Conservation (phyloP, 805 yeast genomes). For the Priceomyces melissophilus region DNA sequence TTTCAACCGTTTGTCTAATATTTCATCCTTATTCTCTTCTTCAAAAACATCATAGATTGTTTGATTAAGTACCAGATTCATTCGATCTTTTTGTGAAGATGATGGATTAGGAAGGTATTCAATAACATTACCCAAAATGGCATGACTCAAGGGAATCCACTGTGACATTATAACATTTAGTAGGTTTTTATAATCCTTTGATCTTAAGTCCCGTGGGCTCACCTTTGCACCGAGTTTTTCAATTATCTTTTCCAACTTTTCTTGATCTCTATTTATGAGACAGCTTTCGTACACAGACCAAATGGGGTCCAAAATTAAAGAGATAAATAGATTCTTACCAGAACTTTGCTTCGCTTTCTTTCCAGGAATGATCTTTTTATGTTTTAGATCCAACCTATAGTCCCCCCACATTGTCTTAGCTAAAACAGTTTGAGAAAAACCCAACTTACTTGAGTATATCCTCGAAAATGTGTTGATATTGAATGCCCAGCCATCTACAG, state of each 20-base stretch:
- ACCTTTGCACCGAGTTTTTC: constrained; percentile 65
- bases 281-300: constrained; percentile 87
- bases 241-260: constrained; percentile 71
- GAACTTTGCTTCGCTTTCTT: constrained; percentile 58
- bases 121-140: constrained; percentile 78
- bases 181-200: constrained; percentile 69
- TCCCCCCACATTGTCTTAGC: constrained; percentile 96
- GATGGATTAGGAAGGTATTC: constrained; percentile 83
- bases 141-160: constrained; percentile 91
- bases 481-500: constrained; percentile 98
- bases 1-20: constrained; percentile 46
- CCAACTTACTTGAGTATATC: constrained; percentile 78
- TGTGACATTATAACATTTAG: constrained; percentile 74
- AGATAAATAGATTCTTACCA: constrained; percentile 77
- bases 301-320: constrained; percentile 79
- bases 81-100: constrained; percentile 67
- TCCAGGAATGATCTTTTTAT: constrained; percentile 72
- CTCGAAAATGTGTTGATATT: constrained; percentile 84
- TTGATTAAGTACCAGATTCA: constrained; percentile 57
- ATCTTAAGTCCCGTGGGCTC: constrained; percentile 68
- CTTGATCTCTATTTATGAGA: constrained; percentile 60
- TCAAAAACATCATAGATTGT: constrained; percentile 46
- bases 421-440: constrained; percentile 74
- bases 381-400: constrained; percentile 81
- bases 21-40: constrained; percentile 22